Evolutionary conservation across 768 basidiomycete genomes (phyloP).

Genomic region (Crucibulum laeve): DNA sequence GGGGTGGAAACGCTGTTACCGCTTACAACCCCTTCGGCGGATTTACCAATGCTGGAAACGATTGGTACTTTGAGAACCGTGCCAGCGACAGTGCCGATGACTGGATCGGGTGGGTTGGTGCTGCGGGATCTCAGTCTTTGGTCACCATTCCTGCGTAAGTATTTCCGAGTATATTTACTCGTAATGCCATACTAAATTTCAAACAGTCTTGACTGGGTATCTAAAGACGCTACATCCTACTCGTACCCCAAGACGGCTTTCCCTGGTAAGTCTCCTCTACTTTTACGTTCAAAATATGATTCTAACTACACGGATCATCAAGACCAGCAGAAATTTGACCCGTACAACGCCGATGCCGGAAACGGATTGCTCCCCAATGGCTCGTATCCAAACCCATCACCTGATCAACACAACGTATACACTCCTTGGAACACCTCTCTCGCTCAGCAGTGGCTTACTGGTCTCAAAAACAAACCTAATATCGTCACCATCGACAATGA

Average conservation of each 20-base stretch:
- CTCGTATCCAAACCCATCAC: conserved; percentile 33
- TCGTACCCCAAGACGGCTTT: conserved; percentile 42
- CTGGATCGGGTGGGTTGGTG: conserved; percentile 45
- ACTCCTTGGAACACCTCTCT: conserved; percentile 42
- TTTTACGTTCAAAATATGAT: neutral
- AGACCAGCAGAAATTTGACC: conserved; percentile 43
- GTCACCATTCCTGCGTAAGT: conserved; percentile 49
- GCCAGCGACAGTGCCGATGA: conserved; percentile 38
- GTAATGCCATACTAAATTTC: neutral
- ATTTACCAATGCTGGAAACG: conserved; percentile 49
- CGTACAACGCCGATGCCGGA: conserved; percentile 44
- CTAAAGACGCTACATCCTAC: conserved; percentile 49
- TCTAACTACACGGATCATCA: neutral
- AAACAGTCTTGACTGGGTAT: conserved; percentile 51
- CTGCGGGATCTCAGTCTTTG: conserved; percentile 36
- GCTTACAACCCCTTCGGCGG: conserved; percentile 48
- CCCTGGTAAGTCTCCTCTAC: conserved; percentile 26
- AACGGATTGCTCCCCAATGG: conserved; percentile 47
- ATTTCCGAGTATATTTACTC: neutral
- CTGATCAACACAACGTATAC: conserved; percentile 36
- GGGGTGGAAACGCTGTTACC: conserved; percentile 54
- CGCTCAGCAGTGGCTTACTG: conserved; percentile 39
- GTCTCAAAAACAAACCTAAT: conserved; percentile 41
- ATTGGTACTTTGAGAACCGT: conserved; percentile 57
- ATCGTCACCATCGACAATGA: conserved; percentile 52